Conservation (phyloP, 192 early-diverging fungal species). For the Podila epicladia region DNA sequence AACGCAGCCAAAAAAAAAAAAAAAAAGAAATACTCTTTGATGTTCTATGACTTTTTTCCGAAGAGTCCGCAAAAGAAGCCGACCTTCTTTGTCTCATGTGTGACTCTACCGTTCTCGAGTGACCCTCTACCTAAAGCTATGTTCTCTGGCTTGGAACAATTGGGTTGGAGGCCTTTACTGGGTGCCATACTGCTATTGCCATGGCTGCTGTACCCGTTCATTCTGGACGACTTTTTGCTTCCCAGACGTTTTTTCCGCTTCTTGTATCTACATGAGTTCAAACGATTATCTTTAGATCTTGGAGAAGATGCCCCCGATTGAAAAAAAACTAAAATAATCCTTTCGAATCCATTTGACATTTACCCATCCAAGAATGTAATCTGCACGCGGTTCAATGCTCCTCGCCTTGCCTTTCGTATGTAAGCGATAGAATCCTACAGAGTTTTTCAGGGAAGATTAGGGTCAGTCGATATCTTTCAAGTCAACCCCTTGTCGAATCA, state of each 20-base stretch:
- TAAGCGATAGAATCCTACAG: constrained; percentile 54
- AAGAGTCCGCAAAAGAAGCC: constrained; percentile 23
- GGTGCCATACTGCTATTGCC: not conserved
- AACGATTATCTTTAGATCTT: not conserved
- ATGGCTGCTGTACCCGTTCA: not conserved
- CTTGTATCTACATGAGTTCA: constrained; percentile 20
- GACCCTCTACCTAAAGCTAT: not conserved
- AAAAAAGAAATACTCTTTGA: not conserved
- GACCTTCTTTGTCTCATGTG: constrained; percentile 8
- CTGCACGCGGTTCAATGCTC: constrained; percentile 54
- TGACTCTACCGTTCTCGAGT: not conserved
- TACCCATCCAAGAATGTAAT: constrained; percentile 57
- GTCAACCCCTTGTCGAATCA: no score
- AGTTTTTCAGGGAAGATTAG: no score
- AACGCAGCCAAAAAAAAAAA: not conserved
- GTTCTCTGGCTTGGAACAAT: not conserved
- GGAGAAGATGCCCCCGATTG: not conserved
- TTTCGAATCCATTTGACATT: not conserved
- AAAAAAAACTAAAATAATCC: not conserved
- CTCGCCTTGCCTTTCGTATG: constrained; percentile 49
- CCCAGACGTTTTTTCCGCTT: constrained; percentile 33
- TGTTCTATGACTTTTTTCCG: constrained; percentile 8
- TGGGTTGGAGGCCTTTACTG: not conserved
- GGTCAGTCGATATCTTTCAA: no score
- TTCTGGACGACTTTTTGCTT: constrained; percentile 1